Evolutionary conservation across 2,329 filamentous ascomycete species (phyloP).

Genomic region (Falciphora oryzae): DNA sequence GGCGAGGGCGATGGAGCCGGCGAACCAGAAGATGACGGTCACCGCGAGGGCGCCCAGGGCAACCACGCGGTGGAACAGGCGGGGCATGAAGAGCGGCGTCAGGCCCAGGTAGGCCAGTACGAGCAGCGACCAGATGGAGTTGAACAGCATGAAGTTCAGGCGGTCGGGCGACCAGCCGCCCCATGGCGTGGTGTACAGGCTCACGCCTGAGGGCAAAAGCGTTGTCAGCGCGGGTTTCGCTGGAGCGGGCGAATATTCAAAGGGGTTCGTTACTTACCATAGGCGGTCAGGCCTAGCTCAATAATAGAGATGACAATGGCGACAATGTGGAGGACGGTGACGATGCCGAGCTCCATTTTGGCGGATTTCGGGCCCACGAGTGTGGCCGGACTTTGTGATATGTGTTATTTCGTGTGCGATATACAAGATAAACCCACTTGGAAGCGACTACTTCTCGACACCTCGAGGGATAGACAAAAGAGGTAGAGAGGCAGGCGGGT

Average conservation of each 20-base stretch:
- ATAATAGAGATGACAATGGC: slow-evolving; percentile 66
- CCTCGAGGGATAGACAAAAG: background rate
- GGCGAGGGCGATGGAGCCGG: slow-evolving; percentile 73
- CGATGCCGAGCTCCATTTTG: slow-evolving; percentile 47
- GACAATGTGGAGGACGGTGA: slow-evolving; percentile 58
- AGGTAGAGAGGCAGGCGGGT: background rate
- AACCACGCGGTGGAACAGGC: slow-evolving; percentile 56
- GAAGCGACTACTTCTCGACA: too few species aligned
- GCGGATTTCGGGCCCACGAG: background rate
- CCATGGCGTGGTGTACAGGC: slow-evolving; percentile 15
- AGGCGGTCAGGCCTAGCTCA: slow-evolving; percentile 68
- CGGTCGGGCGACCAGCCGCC: slow-evolving; percentile 40
- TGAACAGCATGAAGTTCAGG: slow-evolving; percentile 76
- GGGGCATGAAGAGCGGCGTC: slow-evolving; percentile 56
- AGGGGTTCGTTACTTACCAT: slow-evolving; percentile 25
- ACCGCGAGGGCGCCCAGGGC: slow-evolving; percentile 63
- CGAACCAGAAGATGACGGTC: slow-evolving; percentile 87
- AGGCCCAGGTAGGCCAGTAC: slow-evolving; percentile 65
- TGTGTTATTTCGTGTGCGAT: background rate
- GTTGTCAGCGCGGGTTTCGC: too few species aligned
- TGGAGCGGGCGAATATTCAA: slow-evolving; percentile 19
- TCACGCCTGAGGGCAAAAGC: slow-evolving; percentile 6
- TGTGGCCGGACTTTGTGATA: background rate
- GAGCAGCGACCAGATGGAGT: slow-evolving; percentile 68
- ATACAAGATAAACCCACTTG: background rate